Percentiles rank a stretch among this genome's conserved stretches.
phyloP scores from a whole-genome alignment of 2,329 filamentous ascomycete species.

The Verticillium isaacii region DNA sequence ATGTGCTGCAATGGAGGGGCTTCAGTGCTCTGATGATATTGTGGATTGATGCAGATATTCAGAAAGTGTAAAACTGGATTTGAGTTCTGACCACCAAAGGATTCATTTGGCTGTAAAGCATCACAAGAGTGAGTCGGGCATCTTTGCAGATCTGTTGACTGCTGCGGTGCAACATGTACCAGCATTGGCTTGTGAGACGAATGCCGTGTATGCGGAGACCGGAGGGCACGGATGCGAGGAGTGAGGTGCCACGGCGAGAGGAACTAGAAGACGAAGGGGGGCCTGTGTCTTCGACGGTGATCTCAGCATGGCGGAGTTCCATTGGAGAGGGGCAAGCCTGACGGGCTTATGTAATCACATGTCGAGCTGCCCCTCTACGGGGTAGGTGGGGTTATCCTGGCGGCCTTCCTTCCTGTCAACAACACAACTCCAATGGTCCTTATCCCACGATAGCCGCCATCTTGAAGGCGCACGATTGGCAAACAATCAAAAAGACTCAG shows the following conservation, averaged over 20 bases:
- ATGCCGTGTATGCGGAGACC: not conserved
- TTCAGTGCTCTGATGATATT: slow-evolving; percentile 3
- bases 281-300: too few relatives aligned
- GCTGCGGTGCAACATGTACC: not conserved
- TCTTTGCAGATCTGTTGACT: not conserved
- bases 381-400: not conserved
- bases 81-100: not conserved
- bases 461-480: too few relatives aligned
- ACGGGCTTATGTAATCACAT: too few relatives aligned
- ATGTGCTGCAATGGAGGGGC: slow-evolving; percentile 1
- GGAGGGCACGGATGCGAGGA: not conserved
- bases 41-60: not conserved
- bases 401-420: not conserved
- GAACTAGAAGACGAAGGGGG: too few relatives aligned
- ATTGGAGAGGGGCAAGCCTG: too few relatives aligned
- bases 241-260: not conserved
- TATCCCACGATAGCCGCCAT: not conserved
- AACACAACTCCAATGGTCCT: not conserved
- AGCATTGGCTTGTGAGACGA: not conserved
- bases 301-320: too few relatives aligned
- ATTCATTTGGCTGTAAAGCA: not conserved
- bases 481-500: not conserved
- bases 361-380: not conserved
- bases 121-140: not conserved
- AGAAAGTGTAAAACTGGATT: not conserved